Evolutionary conservation across 1,284 basidiomycete species (phyloP).

Genomic region (Filobasidium uniguttulatum): DNA sequence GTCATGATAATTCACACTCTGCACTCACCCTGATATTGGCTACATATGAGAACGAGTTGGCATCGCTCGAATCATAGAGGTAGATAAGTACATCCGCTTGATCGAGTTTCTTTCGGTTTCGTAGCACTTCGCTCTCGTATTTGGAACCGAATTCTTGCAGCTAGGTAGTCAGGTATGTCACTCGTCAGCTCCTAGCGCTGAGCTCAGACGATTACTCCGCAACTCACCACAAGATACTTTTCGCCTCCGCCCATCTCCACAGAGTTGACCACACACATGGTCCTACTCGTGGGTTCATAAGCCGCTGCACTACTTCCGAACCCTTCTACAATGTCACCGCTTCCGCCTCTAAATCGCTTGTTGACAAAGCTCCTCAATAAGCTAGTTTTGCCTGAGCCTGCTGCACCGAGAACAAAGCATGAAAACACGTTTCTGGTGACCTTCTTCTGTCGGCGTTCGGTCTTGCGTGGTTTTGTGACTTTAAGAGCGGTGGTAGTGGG

Average conservation of each 20-base stretch:
- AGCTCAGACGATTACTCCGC: no score
- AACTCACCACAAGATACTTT: slow-evolving; percentile 82
- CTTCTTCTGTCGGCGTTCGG: slow-evolving; percentile 74
- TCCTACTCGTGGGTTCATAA: slow-evolving; percentile 78
- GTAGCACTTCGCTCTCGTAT: slow-evolving; percentile 80
- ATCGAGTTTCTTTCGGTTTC: slow-evolving; percentile 80
- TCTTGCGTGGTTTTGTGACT: slow-evolving; percentile 64
- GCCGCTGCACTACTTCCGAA: no score
- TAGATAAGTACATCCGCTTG: slow-evolving; percentile 87
- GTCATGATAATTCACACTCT: background rate
- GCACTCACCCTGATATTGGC: slow-evolving; percentile 73
- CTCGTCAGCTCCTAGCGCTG: no score
- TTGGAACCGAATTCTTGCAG: slow-evolving; percentile 93
- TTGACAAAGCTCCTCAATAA: slow-evolving; percentile 72
- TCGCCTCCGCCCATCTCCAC: slow-evolving; percentile 90
- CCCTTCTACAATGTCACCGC: slow-evolving; percentile 39
- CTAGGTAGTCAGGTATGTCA: slow-evolving; percentile 39
- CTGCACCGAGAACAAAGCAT: slow-evolving; percentile 86
- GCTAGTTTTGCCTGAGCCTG: slow-evolving; percentile 88
- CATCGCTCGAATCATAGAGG: slow-evolving; percentile 94
- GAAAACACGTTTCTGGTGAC: slow-evolving; percentile 79
- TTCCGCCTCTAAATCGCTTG: slow-evolving; percentile 46
- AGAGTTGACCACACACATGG: slow-evolving; percentile 82
- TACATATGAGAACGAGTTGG: slow-evolving; percentile 97
- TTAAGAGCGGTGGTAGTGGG: slow-evolving; percentile 60